phyloP scores from a whole-genome alignment of 768 basidiomycete species.

The Amyloporia xantha region DNA sequence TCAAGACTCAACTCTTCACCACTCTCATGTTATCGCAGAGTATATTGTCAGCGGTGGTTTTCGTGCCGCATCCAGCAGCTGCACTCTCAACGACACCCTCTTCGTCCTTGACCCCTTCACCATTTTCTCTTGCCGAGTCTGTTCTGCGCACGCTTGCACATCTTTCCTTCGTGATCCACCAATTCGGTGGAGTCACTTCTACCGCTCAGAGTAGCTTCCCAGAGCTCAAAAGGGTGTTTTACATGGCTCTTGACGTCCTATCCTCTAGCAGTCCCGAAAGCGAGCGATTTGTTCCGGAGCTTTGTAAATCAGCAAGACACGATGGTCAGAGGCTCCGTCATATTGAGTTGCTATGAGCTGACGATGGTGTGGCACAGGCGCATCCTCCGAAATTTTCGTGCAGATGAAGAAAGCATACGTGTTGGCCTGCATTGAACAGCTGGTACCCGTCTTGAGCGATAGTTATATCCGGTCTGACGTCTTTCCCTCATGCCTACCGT shows the following conservation, averaged over 20 bases:
- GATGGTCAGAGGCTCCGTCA: no score
- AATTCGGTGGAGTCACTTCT: slow-evolving; percentile 69
- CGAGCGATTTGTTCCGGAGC: slow-evolving; percentile 31
- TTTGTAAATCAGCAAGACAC: slow-evolving; percentile 23
- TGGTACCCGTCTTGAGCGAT: slow-evolving; percentile 54
- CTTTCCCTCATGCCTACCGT: slow-evolving; percentile 63
- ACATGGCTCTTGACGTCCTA: slow-evolving; percentile 71
- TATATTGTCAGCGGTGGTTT: slow-evolving; percentile 48
- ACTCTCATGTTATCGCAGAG: slow-evolving; percentile 64
- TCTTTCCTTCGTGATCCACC: slow-evolving; percentile 70
- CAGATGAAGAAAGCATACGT: slow-evolving; percentile 50
- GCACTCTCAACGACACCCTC: slow-evolving; percentile 4
- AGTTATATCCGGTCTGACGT: slow-evolving; percentile 48
- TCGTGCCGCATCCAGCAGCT: slow-evolving; percentile 32
- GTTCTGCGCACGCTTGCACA: slow-evolving; percentile 54
- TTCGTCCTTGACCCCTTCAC: slow-evolving; percentile 12
- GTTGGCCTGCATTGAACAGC: slow-evolving; percentile 72
- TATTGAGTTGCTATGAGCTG: no score
- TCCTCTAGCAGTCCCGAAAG: slow-evolving; percentile 32
- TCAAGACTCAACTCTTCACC: slow-evolving; percentile 75
- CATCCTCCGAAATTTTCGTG: slow-evolving; percentile 3
- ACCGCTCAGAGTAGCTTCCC: slow-evolving; percentile 49
- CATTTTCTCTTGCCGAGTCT: slow-evolving; percentile 45
- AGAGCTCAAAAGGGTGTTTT: slow-evolving; percentile 71
- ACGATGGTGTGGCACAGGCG: no score